Percentiles rank a stretch among this genome's conserved stretches.
Conservation (phyloP, 495 filamentous ascomycete genomes). For the Aspergillus ostianus region DNA sequence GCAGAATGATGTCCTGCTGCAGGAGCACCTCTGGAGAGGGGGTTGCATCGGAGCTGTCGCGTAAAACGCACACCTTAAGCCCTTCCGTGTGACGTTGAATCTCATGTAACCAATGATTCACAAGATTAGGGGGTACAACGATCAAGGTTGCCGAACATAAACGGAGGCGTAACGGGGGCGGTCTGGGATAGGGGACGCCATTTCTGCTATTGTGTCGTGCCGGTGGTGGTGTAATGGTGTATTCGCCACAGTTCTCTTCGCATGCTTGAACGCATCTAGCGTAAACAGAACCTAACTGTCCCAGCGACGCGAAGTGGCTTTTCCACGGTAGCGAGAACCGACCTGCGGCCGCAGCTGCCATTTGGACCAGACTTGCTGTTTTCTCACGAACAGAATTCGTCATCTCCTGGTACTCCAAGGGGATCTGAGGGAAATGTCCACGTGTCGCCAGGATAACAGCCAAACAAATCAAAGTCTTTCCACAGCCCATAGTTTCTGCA, state of each 20-base stretch:
- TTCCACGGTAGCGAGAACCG: constrained; percentile 70
- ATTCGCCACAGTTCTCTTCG: constrained; percentile 49
- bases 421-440: constrained; percentile 63
- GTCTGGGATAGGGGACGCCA: constrained; percentile 38
- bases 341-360: constrained; percentile 69
- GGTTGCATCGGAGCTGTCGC: constrained; percentile 46
- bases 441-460: constrained; percentile 79
- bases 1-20: constrained; percentile 74
- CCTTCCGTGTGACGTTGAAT: constrained; percentile 66
- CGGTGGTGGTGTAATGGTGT: constrained; percentile 50
- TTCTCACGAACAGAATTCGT: constrained; percentile 38
- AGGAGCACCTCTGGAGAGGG: constrained; percentile 60
- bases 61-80: constrained; percentile 62
- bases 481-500: constrained; percentile 65
- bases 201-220: constrained; percentile 42
- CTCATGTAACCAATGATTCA: constrained; percentile 57
- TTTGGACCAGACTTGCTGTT: constrained; percentile 59
- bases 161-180: constrained; percentile 50
- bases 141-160: constrained; percentile 65
- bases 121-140: constrained; percentile 51
- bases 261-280: constrained; percentile 55
- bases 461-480: constrained; percentile 88
- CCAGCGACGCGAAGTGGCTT: constrained; percentile 47
- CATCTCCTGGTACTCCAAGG: constrained; percentile 55
- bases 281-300: constrained; percentile 35